Evolutionary conservation across 345 rosid genomes (phyloP).

Genomic region (Salix purpurea): DNA sequence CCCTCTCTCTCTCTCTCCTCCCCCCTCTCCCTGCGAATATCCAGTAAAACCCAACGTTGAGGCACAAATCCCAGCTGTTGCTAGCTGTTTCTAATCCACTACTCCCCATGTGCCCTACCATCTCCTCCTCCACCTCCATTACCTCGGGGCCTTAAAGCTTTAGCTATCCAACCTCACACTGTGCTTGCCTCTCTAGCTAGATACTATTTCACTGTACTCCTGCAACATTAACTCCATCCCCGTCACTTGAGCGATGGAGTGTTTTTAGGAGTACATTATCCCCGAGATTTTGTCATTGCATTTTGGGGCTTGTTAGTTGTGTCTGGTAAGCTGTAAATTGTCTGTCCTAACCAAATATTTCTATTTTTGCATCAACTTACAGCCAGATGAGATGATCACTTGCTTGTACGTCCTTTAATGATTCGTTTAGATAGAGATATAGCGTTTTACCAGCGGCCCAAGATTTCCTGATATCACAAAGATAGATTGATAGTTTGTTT

Average conservation of each 20-base stretch:
- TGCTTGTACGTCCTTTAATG: too few species aligned
- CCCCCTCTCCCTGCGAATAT: conserved; percentile 15
- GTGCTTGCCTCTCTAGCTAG: background rate
- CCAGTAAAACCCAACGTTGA: conserved; percentile 15
- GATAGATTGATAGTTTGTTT: too few species aligned
- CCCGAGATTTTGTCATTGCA: background rate
- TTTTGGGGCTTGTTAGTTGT: background rate
- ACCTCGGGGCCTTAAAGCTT: background rate
- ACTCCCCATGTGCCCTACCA: conserved; percentile 45
- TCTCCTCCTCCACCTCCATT: background rate
- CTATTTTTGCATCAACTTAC: too few species aligned
- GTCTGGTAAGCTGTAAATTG: background rate
- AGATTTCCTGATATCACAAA: background rate
- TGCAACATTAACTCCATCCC: background rate
- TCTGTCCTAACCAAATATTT: too few species aligned
- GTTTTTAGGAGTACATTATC: background rate
- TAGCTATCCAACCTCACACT: background rate
- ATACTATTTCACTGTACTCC: too few species aligned
- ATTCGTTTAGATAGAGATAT: too few species aligned
- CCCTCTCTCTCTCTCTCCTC: background rate
- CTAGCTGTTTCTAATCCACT: conserved; percentile 48
- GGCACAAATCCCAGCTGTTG: conserved; percentile 42
- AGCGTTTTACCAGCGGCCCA: background rate
- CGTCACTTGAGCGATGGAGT: background rate
- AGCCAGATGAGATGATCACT: too few species aligned